phyloP scores from a whole-genome alignment of 257 asterid genomes.

The Anisodus tanguticus region DNA sequence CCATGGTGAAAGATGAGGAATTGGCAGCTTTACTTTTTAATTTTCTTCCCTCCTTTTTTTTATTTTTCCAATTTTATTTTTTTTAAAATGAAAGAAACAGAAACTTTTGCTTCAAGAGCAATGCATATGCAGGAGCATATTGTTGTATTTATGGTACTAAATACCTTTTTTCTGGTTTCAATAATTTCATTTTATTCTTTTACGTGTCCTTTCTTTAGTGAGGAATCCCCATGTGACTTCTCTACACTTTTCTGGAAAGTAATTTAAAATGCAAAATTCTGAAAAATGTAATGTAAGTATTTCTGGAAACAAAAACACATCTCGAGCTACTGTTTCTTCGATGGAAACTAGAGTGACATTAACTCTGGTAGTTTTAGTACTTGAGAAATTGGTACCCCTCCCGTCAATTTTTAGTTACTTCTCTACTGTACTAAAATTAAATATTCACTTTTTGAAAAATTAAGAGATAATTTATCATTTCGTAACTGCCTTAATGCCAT shows the following conservation, averaged over 20 bases:
- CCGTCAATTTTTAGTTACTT: too few species aligned
- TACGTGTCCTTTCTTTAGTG: constrained; percentile 5
- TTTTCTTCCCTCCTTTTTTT: not conserved
- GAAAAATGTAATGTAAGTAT: constrained; percentile 18
- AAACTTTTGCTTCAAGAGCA: constrained; percentile 1
- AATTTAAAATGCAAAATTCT: not conserved
- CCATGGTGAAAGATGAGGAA: constrained; percentile 28
- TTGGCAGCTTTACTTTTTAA: constrained; percentile 1
- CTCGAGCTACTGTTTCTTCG: constrained; percentile 27
- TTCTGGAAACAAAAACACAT: not conserved
- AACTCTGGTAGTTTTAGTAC: not conserved
- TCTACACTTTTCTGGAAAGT: constrained; percentile 19
- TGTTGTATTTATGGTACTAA: constrained; percentile 28
- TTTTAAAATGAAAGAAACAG: not conserved
- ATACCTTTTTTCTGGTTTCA: constrained; percentile 23
- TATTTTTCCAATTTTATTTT: not conserved
- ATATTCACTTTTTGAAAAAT: too few species aligned
- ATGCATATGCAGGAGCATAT: not conserved
- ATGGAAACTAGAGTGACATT: constrained; percentile 28
- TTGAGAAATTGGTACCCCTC: not conserved
- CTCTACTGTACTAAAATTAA: too few species aligned
- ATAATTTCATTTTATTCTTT: constrained; percentile 28
- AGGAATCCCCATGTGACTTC: constrained; percentile 18
- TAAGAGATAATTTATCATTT: too few species aligned
- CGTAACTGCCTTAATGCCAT: too few species aligned